A percentile compares a stretch with the other conserved stretches of the same genome.
These are phyloP conservation scores for Vitis riparia DNA, from an alignment of 164 flowering plant genomes.

Conservation along the genomic window DNA sequence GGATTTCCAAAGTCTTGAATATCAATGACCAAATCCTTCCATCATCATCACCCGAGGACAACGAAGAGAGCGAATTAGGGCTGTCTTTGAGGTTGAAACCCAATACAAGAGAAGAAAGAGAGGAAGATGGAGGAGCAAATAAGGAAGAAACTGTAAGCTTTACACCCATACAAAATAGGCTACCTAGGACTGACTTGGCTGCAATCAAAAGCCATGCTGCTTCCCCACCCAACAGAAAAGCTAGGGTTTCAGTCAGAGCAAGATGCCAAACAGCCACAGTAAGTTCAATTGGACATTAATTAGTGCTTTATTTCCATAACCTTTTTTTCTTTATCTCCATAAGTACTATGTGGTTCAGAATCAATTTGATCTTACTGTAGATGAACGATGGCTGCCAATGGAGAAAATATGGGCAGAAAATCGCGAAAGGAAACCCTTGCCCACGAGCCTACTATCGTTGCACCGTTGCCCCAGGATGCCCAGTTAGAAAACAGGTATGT, in stretches of 20 bases:
- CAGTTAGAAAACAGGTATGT: slow-evolving; percentile 69
- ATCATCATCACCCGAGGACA: slow-evolving; percentile 12
- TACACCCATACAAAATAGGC: slow-evolving; percentile 19
- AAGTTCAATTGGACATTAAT: slow-evolving; percentile 21
- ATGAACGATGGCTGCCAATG: slow-evolving; percentile 86
- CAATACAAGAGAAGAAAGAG: slow-evolving; percentile 9
- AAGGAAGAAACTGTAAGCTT: slow-evolving; percentile 14
- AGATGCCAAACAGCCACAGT: slow-evolving; percentile 79
- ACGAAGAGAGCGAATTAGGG: slow-evolving; percentile 41
- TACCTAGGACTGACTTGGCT: slow-evolving; percentile 24
- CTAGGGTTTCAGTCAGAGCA: slow-evolving; percentile 86
- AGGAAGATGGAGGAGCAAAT: slow-evolving; percentile 9
- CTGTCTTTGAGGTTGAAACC: slow-evolving; percentile 51
- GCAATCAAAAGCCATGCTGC: slow-evolving; percentile 33
- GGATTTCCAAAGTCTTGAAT: slow-evolving; percentile 2
- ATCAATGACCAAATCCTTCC: slow-evolving; percentile 8
- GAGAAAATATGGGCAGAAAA: slow-evolving; percentile 83
- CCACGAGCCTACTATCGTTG: slow-evolving; percentile 83
- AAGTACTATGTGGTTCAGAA: neutral
- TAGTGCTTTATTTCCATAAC: neutral
- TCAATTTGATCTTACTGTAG: slow-evolving; percentile 16
- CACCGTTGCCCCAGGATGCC: slow-evolving; percentile 74
- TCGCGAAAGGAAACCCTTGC: slow-evolving; percentile 77
- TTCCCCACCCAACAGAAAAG: slow-evolving; percentile 52
- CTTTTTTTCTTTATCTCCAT: neutral